Evolutionary conservation across 73 alveolate species (phyloP).

Genomic region (Tetrahymena thermophila): DNA sequence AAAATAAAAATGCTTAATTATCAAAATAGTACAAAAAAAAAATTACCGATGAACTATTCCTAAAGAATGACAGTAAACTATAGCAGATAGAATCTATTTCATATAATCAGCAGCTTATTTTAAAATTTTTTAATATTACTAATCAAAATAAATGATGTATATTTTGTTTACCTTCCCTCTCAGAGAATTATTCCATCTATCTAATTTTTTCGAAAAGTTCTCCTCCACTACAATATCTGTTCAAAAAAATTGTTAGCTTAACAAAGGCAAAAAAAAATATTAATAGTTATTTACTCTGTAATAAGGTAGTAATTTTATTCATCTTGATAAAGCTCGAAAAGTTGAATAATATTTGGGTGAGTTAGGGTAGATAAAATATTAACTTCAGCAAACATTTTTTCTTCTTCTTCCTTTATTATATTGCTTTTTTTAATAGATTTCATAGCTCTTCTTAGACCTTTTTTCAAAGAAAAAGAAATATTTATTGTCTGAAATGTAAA

Average conservation of each 20-base stretch:
- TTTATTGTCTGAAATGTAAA: too few relatives aligned
- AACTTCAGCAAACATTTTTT: constrained; percentile 37
- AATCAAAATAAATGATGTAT: background rate
- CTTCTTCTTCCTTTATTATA: constrained; percentile 16
- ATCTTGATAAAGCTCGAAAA: constrained; percentile 24
- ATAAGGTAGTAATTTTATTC: constrained; percentile 13
- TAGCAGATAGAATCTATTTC: constrained; percentile 37
- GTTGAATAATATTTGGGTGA: constrained; percentile 29
- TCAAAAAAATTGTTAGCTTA: background rate
- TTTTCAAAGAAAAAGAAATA: too few relatives aligned
- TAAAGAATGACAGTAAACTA: constrained; percentile 37
- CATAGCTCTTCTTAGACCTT: constrained; percentile 38
- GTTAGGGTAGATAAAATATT: constrained; percentile 14
- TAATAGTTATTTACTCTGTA: background rate
- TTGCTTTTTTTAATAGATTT: constrained; percentile 11
- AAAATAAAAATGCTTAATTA: background rate
- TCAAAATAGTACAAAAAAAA: background rate
- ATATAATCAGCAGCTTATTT: constrained; percentile 38
- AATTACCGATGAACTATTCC: constrained; percentile 24
- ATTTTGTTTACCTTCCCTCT: background rate
- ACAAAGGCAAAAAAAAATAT: background rate
- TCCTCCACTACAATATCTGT: constrained; percentile 56
- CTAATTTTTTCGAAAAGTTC: constrained; percentile 54
- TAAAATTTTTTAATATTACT: background rate
- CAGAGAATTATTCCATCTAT: constrained; percentile 9